A percentile compares a stretch with the other conserved stretches of the same genome.
Evolutionary conservation across 306 rosid species (phyloP).

Genomic region (Cyclanthera cordifolia): DNA sequence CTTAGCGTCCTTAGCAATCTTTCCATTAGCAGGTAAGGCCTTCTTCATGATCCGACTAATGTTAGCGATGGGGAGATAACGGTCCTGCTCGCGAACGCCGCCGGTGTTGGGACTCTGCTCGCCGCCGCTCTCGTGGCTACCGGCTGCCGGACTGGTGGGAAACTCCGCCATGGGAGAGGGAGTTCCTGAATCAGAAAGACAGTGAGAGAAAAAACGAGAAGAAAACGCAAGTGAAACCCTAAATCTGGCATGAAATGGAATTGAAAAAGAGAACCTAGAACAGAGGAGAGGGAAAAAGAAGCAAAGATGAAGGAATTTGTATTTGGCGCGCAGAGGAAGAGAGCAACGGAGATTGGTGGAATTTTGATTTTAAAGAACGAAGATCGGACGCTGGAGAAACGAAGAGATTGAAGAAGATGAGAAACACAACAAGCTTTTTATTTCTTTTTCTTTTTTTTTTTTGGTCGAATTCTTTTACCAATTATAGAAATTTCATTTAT

Average conservation of each 20-base stretch:
- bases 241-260: neutral
- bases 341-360: conserved; percentile 5
- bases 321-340: conserved; percentile 30
- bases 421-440: neutral
- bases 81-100: conserved; percentile 60
- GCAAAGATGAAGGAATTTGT: conserved; percentile 15
- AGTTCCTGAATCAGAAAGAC: conserved; percentile 23
- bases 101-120: conserved; percentile 57
- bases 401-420: conserved; percentile 7
- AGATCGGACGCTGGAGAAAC: conserved; percentile 45
- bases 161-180: conserved; percentile 50
- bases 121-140: conserved; percentile 76
- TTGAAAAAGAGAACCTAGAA: neutral
- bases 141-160: conserved; percentile 52
- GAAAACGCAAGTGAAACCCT: neutral
- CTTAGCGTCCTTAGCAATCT: conserved; percentile 85
- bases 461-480: neutral
- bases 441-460: neutral
- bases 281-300: neutral
- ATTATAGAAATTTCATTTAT: neutral
- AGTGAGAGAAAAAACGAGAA: neutral
- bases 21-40: conserved; percentile 67
- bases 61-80: conserved; percentile 75
- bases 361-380: neutral
- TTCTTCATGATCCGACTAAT: conserved; percentile 94